Base-by-base conservation (phyloP, 768 basidiomycete species). In the Leccinum uliginosum region DNA sequence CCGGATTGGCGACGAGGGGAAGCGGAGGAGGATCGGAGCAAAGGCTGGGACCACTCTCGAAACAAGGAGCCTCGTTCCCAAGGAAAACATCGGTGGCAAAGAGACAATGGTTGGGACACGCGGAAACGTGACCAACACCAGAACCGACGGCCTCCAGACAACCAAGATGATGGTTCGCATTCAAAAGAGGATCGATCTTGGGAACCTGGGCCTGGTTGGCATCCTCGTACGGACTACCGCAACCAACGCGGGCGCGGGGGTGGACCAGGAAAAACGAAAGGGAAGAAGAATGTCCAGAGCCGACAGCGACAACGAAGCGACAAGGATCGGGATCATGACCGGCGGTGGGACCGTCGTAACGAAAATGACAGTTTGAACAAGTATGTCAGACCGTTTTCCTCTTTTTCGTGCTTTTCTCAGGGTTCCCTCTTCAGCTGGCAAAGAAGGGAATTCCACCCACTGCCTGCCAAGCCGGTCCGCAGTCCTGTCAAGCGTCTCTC, bases 281-380 rank as follows among this genome's bases (percentile, higher is more conserved):
- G 69, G 19, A 74, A 73, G 54, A 76, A 75, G 59, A 71, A 69
- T 38, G 68, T 67, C 58, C 68, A 66, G 51, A 62, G 65, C 43
- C 70, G 75, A 46, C 74, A 70, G 38, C 71, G 71, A 32, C 69
- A 68, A 48, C 65, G 64, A 50, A 61, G 67, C 29, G 70, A 71
- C 54, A 63, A 15, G 52, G 70, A 71, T 45, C 60, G 63, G 34
- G 66, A 66, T 38, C 48, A 62, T 49, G 70, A 71, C 47, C 57
- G 61, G 8, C 62, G 62, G 11, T 69, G 69, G 64, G 72, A 74
- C 55, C 76, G 75, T 61, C 73, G 76, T 53, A 73, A 71, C 24
- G 85, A 89, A 45, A 87, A 90, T 54, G 78, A 80, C n/a, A 80
- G 78, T 63, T 69, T 85, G 51, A 91, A 91, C 71, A 91, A 91